These are phyloP conservation scores for Crithidia thermophila DNA, from an alignment of 208 protist species.

Conservation along the genomic window DNA sequence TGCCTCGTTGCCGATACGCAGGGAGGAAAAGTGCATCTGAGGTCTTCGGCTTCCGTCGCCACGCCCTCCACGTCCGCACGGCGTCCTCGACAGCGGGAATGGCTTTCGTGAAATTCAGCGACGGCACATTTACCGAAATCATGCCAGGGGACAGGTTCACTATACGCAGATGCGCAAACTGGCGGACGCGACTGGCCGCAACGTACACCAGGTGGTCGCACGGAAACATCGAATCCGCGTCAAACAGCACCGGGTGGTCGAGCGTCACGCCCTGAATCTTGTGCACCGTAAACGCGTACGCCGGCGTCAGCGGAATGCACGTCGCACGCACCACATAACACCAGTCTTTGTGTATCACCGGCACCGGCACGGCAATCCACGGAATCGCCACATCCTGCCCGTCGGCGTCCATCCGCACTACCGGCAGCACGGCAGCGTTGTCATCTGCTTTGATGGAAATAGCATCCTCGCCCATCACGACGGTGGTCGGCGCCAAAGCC, in stretches of 20 bases:
- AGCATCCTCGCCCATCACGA: neutral
- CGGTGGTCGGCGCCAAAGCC: neutral
- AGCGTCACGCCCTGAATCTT: conserved; percentile 90
- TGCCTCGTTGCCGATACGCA: neutral
- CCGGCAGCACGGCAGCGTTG: conserved; percentile 38
- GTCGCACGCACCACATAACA: conserved; percentile 48
- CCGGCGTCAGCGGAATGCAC: conserved; percentile 78
- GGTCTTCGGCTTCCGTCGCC: conserved; percentile 14
- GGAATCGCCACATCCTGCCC: conserved; percentile 74
- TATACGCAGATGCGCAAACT: conserved; percentile 73
- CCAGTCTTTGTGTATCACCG: conserved; percentile 28
- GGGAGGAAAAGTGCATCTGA: neutral
- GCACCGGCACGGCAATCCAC: conserved; percentile 52
- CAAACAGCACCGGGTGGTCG: conserved; percentile 70
- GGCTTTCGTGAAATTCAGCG: conserved; percentile 52
- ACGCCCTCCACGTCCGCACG: conserved; percentile 29
- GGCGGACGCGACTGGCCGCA: conserved; percentile 77
- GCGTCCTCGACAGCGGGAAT: conserved; percentile 35
- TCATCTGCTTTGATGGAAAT: neutral
- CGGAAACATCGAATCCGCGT: conserved; percentile 70
- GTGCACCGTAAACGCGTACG: conserved; percentile 93
- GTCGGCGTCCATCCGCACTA: conserved; percentile 79
- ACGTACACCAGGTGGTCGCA: conserved; percentile 92
- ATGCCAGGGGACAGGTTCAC: conserved; percentile 72
- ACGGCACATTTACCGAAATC: conserved; percentile 71